These are phyloP conservation scores for Gloeophyllum trabeum DNA, from an alignment of 768 basidiomycete species.

Conservation along the genomic window DNA sequence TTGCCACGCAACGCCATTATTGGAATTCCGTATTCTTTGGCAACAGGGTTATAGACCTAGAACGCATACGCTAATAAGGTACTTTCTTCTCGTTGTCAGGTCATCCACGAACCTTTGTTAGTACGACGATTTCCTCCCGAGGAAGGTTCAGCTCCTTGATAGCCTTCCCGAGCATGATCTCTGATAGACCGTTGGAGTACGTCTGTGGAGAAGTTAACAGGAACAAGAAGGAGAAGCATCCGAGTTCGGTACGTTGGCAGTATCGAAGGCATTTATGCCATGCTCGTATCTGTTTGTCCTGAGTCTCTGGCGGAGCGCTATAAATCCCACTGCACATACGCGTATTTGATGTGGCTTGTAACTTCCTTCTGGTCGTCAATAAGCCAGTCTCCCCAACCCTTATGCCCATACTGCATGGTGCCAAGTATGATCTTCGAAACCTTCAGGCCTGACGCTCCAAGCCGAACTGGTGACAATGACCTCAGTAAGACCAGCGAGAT, in stretches of 20 bases:
- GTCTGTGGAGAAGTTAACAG: too few species aligned
- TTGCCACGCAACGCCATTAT: constrained; percentile 1
- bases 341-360: constrained; percentile 25
- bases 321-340: too few species aligned
- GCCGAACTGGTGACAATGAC: constrained; percentile 15
- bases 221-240: not conserved
- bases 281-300: constrained; percentile 21
- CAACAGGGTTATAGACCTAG: constrained; percentile 9
- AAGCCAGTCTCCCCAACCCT: constrained; percentile 25
- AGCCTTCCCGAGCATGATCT: constrained; percentile 32
- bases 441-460: constrained; percentile 31
- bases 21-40: constrained; percentile 3
- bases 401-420: constrained; percentile 12
- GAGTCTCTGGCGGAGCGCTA: too few species aligned
- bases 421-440: constrained; percentile 26
- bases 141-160: constrained; percentile 30
- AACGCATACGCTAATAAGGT: too few species aligned
- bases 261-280: constrained; percentile 27
- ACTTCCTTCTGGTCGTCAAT: constrained; percentile 21
- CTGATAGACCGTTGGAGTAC: constrained; percentile 28
- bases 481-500: not conserved
- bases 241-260: constrained; percentile 13
- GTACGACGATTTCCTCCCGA: constrained; percentile 30
- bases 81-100: too few species aligned
- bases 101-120: constrained; percentile 32